Conservation (phyloP, 352 stramenopile species). For the Lagenidium sp. region DNA sequence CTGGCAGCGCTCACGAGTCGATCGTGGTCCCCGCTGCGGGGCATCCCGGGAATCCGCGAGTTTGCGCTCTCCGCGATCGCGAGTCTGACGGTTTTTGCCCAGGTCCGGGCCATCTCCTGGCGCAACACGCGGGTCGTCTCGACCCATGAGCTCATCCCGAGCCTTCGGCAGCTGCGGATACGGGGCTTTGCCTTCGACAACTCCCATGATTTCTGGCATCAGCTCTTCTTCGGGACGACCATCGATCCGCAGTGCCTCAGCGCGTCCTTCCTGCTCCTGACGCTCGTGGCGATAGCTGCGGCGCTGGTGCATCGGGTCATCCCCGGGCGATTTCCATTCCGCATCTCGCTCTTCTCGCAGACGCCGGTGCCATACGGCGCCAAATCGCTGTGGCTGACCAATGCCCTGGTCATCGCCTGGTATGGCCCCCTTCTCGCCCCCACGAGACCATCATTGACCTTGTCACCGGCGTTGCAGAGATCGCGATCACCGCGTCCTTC, state of each 20-base stretch:
- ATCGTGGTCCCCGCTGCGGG: neutral
- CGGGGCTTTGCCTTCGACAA: too few relatives aligned
- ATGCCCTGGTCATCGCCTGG: neutral
- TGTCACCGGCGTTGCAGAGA: too few relatives aligned
- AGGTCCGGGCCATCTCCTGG: neutral
- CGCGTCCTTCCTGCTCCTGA: neutral
- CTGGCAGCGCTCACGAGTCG: neutral
- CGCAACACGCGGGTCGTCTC: neutral
- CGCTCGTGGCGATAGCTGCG: neutral
- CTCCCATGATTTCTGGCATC: neutral
- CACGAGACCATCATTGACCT: neutral
- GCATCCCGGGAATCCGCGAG: neutral
- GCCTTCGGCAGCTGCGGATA: neutral
- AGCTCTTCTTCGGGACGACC: neutral
- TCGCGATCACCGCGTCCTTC: too few relatives aligned
- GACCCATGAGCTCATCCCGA: neutral
- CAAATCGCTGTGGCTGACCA: neutral
- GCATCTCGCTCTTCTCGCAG: neutral
- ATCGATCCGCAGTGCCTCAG: neutral
- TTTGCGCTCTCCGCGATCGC: neutral
- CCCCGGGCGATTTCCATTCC: neutral
- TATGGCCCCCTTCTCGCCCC: neutral
- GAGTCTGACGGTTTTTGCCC: neutral
- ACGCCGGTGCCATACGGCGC: neutral
- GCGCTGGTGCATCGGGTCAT: neutral